Base-by-base conservation (phyloP, 129 eudicot species). In the Ambrosia trifida region DNA sequence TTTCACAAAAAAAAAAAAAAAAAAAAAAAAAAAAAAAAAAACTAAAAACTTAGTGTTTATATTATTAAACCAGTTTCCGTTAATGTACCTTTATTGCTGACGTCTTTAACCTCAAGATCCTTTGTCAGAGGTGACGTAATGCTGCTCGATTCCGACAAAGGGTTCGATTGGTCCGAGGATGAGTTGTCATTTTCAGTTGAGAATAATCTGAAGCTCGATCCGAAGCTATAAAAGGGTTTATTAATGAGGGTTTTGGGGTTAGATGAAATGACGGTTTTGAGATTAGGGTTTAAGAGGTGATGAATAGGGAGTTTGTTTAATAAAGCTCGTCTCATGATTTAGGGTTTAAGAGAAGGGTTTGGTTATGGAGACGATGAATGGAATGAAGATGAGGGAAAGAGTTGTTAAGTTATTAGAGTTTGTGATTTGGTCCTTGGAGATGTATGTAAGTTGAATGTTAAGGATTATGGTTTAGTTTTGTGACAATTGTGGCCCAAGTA, bases 61-160 rank as follows among this genome's bases (percentile, higher is more conserved):
- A 4, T 7, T 60, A 19, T 5, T 38, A 33, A 38, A 62, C 61
- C 38, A 38, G 7, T 6, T 49, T 32, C 38, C 50, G 18, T 19
- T 73, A 36, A 60, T 35, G 35, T 59, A 87, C 94, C 94, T 87
- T 82, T 79, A 35, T 82, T 84, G 72, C 61, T 74, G 67, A 84
- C 89, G 64, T 84, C 89, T 68, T 80, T 72, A 31, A 84, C 74
- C 3, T 70, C 81, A 10, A 74, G 65, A 13, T 77, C 69, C 75
- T 70, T 82, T 19, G 66, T 2, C 14, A 41, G 77, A 17, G 79
- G 56, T 38, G 46, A 33, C 1, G 16, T 64, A 59, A 58, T 66
- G 76, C 51, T 60, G 53, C 5, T 60, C 10, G 79, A 9, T 68
- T 60, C 73, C 10, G 74, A 45, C 38, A 61, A 20, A 64, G 78